Base-by-base conservation (phyloP, 202 grass and related monocot species). In the Eragrostis tef region DNA sequence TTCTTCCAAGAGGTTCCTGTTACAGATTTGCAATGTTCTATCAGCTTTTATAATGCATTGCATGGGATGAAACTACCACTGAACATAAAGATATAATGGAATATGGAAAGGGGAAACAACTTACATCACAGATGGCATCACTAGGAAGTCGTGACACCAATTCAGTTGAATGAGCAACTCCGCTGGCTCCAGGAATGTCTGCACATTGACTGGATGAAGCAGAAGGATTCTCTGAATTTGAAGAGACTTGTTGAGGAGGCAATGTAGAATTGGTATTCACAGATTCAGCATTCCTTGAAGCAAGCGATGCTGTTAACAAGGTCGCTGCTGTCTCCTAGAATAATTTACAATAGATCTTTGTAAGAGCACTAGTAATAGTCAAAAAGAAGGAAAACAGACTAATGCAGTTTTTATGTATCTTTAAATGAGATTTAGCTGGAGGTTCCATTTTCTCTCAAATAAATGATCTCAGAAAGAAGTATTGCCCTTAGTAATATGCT, bases 241-340 rank as follows among this genome's bases (percentile, higher is more conserved):
- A 78, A 64, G 85, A 85, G 34, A 44, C 71, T 77, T 68, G 74
- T 90, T 83, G 75, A 80, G 61, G 62, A 82, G 57, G 47, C 45
- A 71, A 65, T 64, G 39, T 58, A 39, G 79, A 68, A 79, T 54
- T 2, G 4, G 44, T 45, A 89, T 75, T 84, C 13, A 25, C 67
- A 87, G 71, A 19, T 42, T 79, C 74, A 87, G 67, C 48, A 64
- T 86, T 89, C 81, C 91, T 87, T 75, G 96, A 88, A 82, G 88
- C 78, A 67, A 95, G 81, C 44, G 95, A 94, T 85, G 87, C 90
- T 70, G 93, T 86, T 72, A 96, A 87, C 16, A 99, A 85, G 57
- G 94, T 84, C 9, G 87, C 76, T n/a, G 92, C 87, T 68, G 92
- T 87, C 71, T 90, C 96, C 93, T 99, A 65, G 20, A 86, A 84